Conservation (phyloP, 208 protist genomes). For the Leishmania lainsoni region DNA sequence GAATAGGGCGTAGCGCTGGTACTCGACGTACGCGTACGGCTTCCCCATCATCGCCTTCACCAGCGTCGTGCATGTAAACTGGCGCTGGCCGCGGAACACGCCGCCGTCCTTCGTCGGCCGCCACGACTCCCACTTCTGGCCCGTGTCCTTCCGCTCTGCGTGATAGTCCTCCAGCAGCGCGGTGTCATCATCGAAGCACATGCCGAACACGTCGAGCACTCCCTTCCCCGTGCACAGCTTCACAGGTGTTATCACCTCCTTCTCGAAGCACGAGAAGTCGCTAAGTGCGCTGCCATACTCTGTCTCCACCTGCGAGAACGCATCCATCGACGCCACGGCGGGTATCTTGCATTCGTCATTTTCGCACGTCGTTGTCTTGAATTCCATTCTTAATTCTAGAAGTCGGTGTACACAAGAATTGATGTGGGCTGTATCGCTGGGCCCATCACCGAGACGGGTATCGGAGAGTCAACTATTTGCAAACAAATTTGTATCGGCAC, state of each 20-base stretch:
- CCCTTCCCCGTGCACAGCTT: conserved; percentile 42
- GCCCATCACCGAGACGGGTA: not conserved
- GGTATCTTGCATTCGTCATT: conserved; percentile 52
- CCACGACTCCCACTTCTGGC: conserved; percentile 61
- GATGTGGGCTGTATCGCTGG: not conserved
- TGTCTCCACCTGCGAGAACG: conserved; percentile 55
- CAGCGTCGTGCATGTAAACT: conserved; percentile 56
- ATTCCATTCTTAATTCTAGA: conserved; percentile 1
- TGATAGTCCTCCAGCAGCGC: conserved; percentile 53
- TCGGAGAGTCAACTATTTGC: too few species aligned
- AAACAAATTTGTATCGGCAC: not conserved
- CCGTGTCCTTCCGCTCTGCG: conserved; percentile 43
- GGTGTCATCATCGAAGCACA: conserved; percentile 61
- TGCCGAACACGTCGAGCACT: conserved; percentile 63
- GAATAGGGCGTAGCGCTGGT: conserved; percentile 66
- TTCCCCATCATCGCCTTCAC: conserved; percentile 63
- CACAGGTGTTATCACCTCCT: conserved; percentile 54
- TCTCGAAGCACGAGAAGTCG: conserved; percentile 52
- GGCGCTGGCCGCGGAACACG: conserved; percentile 52
- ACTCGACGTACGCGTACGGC: conserved; percentile 56
- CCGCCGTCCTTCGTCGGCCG: conserved; percentile 38
- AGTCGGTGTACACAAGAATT: not conserved
- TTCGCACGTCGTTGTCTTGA: conserved; percentile 46
- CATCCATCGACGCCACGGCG: conserved; percentile 42
- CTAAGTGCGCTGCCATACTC: conserved; percentile 66